Base-by-base conservation (phyloP, 306 rosid species). In the Arachis hypogaea region DNA sequence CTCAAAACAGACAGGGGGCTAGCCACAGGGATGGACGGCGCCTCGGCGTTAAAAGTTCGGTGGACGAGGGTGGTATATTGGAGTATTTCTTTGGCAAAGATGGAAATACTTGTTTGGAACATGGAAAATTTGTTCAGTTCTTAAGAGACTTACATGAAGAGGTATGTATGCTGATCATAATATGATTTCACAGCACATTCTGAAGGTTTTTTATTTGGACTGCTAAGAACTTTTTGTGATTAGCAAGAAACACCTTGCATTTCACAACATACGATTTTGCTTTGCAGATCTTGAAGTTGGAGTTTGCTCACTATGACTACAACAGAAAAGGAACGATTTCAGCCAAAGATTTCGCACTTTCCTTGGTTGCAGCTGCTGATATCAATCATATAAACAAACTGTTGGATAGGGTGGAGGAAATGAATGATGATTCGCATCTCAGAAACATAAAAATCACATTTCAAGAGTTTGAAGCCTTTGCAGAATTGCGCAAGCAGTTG, bases 321-420 rank as follows among this genome's bases (percentile, higher is more conserved):
- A 83, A 72, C 1, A 66, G 73, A 44, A 67, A 36, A 62, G 92
- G 97, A 68, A 82, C 66, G 66, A 90, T 90, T 69, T 63, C 93
- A 66, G 93, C 96, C 59, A 90, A 82, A 75, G 90, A 93, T 73
- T 93, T 90, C 38, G 97, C 93, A 12, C 69, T 88, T 68, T 93
- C 98, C 74, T 61, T 88, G 79, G 93, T 90, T 80, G 98, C 98
- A 56, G 87, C 93, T 43, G 97, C 92, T 10, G 92, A 93, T 64
- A 65, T 87, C 68, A 80, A 79, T 64, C 86, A 93, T 63, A 71
- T 91, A 77, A 83, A 76, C 84, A 90, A 81, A 82, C 81, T 93
- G 66, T 73, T 93, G 29, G 85, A 84, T 54, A 75, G 85, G 67
- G 93, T 89, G 0, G 90, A 89, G 3, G 82, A 82, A 75, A 22